phyloP scores from a whole-genome alignment of 2,329 filamentous ascomycete genomes.

The Rosellinia necatrix region DNA sequence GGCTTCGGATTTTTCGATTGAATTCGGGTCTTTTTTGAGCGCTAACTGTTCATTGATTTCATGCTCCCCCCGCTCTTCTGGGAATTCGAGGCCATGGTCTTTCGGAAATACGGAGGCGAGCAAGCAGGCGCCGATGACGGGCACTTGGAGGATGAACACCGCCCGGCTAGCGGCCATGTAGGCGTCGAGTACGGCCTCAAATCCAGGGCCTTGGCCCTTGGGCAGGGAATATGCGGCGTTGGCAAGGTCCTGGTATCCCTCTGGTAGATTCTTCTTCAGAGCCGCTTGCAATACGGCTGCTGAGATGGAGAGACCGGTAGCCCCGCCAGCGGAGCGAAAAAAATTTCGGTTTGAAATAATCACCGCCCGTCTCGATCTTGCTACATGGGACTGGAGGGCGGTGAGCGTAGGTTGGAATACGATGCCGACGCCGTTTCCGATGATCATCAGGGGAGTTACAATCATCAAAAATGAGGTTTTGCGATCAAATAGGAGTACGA shows the following conservation, averaged over 20 bases:
- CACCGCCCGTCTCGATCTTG: slow-evolving; percentile 62
- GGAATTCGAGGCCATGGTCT: slow-evolving; percentile 51
- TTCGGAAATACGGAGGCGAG: slow-evolving; percentile 56
- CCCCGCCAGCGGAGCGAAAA: slow-evolving; percentile 62
- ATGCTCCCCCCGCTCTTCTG: slow-evolving; percentile 17
- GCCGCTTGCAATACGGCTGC: slow-evolving; percentile 52
- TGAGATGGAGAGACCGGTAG: slow-evolving; percentile 61
- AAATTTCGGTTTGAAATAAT: slow-evolving; percentile 68
- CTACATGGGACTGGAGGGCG: slow-evolving; percentile 61
- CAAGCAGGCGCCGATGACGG: slow-evolving; percentile 56
- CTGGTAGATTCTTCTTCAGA: slow-evolving; percentile 36
- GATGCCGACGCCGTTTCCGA: slow-evolving; percentile 58
- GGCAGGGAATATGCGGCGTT: slow-evolving; percentile 39
- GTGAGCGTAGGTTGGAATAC: slow-evolving; percentile 56
- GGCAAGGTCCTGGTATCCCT: slow-evolving; percentile 35
- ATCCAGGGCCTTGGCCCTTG: slow-evolving; percentile 17
- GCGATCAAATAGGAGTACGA: slow-evolving; percentile 55
- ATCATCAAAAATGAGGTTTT: slow-evolving; percentile 53
- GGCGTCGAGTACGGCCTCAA: slow-evolving; percentile 49
- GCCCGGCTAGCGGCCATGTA: slow-evolving; percentile 59
- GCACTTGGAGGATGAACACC: slow-evolving; percentile 62
- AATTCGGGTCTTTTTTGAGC: neutral
- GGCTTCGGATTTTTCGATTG: neutral
- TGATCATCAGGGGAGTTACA: slow-evolving; percentile 53
- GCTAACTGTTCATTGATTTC: neutral